Conservation (phyloP, 768 basidiomycete species). For the Pisolithus microcarpus region DNA sequence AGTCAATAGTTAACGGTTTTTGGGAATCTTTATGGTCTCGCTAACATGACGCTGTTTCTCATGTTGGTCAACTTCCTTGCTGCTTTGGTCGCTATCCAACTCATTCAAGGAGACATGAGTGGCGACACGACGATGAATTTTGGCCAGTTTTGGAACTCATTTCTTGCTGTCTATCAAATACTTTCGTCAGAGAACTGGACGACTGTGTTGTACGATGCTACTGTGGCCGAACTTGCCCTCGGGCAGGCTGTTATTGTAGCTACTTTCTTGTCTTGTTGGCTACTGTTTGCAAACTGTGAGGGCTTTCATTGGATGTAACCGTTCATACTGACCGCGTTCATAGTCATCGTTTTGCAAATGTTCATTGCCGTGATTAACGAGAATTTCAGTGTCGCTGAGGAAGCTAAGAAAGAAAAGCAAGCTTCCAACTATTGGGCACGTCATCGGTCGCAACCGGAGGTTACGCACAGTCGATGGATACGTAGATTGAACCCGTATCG, state of each 20-base stretch:
- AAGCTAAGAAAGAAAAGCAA: conserved; percentile 78
- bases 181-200: conserved; percentile 96
- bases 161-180: conserved; percentile 81
- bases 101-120: conserved; percentile 76
- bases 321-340: background rate
- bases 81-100: conserved; percentile 75
- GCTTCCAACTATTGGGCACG: conserved; percentile 60
- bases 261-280: conserved; percentile 74
- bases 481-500: conserved; percentile 79
- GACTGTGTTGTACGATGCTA: conserved; percentile 57
- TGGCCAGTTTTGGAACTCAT: conserved; percentile 75
- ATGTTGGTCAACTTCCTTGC: conserved; percentile 81
- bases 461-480: conserved; percentile 50
- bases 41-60: conserved; percentile 89
- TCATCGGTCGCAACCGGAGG: conserved; percentile 41
- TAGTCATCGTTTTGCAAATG: conserved; percentile 90
- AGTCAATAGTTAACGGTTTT: conserved; percentile 68
- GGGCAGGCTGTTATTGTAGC: conserved; percentile 67
- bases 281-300: conserved; percentile 89
- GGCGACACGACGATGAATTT: conserved; percentile 57
- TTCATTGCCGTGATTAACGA: conserved; percentile 97
- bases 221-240: conserved; percentile 51
- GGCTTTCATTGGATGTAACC: background rate
- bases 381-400: conserved; percentile 90
- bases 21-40: conserved; percentile 84